Evolutionary conservation across 495 filamentous ascomycete genomes (phyloP).

Genomic region (Penicillium simplicissimum): DNA sequence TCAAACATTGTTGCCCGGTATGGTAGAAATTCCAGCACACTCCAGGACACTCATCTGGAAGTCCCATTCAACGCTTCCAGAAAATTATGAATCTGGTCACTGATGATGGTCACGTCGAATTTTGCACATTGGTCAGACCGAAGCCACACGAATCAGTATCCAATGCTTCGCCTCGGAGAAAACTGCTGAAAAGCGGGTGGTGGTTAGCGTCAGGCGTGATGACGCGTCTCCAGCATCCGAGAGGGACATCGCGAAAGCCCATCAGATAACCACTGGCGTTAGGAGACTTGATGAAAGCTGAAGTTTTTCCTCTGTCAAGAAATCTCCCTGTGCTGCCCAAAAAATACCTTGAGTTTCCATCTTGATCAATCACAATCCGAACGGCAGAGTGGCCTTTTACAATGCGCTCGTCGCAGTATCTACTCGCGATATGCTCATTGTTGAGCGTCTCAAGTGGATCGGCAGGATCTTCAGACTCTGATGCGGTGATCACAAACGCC

Average conservation of each 20-base stretch:
- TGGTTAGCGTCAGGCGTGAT: constrained; percentile 15
- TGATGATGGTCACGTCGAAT: constrained; percentile 3
- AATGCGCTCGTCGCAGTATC: constrained; percentile 15
- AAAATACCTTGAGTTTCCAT: neutral
- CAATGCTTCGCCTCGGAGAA: neutral
- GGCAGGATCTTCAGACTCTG: neutral
- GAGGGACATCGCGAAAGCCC: constrained; percentile 3
- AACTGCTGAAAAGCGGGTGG: constrained; percentile 10
- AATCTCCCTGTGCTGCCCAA: neutral
- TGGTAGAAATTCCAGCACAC: no score
- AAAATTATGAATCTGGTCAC: neutral
- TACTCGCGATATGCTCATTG: constrained; percentile 15
- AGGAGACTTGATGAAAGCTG: neutral
- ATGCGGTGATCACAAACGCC: constrained; percentile 38
- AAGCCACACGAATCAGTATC: neutral
- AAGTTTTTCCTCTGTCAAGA: neutral
- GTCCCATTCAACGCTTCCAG: no score
- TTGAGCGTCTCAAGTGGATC: constrained; percentile 12
- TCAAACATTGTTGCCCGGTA: no score
- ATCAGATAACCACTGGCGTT: constrained; percentile 9
- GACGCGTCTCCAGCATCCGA: constrained; percentile 15
- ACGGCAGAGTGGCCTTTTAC: neutral
- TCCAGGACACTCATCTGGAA: no score
- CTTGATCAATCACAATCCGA: neutral
- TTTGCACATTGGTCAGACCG: neutral